Evolutionary conservation across 75 land plant species (phyloP), one percentile per base, ranked within the genome.

Genomic region (Sequoia sempervirens): DNA sequence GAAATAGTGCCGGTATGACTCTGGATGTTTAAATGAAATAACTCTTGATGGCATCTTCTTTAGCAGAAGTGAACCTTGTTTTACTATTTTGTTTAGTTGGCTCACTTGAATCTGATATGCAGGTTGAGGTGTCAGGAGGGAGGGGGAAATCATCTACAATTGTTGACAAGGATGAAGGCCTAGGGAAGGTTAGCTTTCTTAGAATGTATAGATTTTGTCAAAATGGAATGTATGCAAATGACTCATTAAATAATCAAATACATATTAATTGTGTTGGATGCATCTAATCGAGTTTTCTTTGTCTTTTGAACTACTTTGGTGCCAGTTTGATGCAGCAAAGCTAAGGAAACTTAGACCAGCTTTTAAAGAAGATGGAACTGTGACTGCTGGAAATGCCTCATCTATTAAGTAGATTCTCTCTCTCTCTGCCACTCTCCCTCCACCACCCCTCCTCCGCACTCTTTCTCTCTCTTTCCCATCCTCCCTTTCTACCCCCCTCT

Each of bases 331-430:
- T 90, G 90, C 94, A 53, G 92, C 85, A 53, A 97, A 94, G 74
- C 79, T 97, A 79, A 91, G 90, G 87, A 94, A 97, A 86, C 95
- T 97, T 50, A 83, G 96, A 82, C 98, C 99, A 41, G 95, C 94
- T 76, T 97, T 97, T 75, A 97, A 97, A 88, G 90, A 89, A 75
- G 94, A 89, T 34, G 99, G 99, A 76, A 80, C 94, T 86, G 99
- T 97, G 34, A 95, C 99, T 85, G 97, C 99, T 40, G 99, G 99
- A 37, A 97, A 97, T 87, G 91, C 99, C 52, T 97, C 99, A 58
- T 91, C 91, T 81, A 95, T 97, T 75, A 97, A 97, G 99, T 97
- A 5, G 41, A 47, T 8, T 30, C 47, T 46, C 20, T 53, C 58
- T 45, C 46, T 75, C 79, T 75, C 41, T 34, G 36, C 36, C 36